Evolutionary conservation across 2,329 filamentous ascomycete species (phyloP).

Genomic region (Simplicillium sp.): DNA sequence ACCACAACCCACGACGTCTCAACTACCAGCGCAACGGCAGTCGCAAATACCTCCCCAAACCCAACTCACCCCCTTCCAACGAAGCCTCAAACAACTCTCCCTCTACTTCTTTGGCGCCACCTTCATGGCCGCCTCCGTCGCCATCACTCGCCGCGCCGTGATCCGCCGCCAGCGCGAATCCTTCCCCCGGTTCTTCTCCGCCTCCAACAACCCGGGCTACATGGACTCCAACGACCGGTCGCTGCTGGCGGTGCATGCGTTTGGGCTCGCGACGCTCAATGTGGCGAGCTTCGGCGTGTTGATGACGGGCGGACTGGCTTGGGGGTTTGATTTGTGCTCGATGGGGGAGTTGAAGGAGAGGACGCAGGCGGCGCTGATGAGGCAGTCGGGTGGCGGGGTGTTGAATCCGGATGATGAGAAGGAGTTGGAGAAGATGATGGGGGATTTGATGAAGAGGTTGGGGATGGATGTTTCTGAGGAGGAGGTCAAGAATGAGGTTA

Average conservation of each 20-base stretch:
- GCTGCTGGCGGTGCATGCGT: constrained; percentile 69
- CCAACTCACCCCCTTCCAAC: constrained; percentile 31
- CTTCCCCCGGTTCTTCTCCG: constrained; percentile 60
- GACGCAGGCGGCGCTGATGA: constrained; percentile 34
- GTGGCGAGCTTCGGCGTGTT: constrained; percentile 69
- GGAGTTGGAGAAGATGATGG: constrained; percentile 53
- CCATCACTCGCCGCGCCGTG: constrained; percentile 64
- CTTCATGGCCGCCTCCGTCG: constrained; percentile 64
- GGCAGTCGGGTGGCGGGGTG: constrained; percentile 14
- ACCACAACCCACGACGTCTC: background rate
- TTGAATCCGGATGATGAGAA: constrained; percentile 40
- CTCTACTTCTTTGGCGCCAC: constrained; percentile 66
- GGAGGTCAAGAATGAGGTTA: constrained; percentile 5
- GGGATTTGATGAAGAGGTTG: constrained; percentile 44
- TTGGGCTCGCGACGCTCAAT: constrained; percentile 82
- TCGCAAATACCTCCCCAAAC: constrained; percentile 8
- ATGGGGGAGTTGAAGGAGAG: constrained; percentile 52
- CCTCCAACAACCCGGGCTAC: constrained; percentile 40
- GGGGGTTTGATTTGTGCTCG: constrained; percentile 66
- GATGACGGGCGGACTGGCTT: constrained; percentile 62
- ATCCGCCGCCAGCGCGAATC: constrained; percentile 49
- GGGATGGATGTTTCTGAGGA: constrained; percentile 19
- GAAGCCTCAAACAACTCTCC: constrained; percentile 49
- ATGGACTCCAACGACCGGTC: constrained; percentile 20
- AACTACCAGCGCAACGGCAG: background rate